These are phyloP conservation scores for Saxophila tyrrhenica DNA, from an alignment of 495 filamentous ascomycete species.

Conservation along the genomic window DNA sequence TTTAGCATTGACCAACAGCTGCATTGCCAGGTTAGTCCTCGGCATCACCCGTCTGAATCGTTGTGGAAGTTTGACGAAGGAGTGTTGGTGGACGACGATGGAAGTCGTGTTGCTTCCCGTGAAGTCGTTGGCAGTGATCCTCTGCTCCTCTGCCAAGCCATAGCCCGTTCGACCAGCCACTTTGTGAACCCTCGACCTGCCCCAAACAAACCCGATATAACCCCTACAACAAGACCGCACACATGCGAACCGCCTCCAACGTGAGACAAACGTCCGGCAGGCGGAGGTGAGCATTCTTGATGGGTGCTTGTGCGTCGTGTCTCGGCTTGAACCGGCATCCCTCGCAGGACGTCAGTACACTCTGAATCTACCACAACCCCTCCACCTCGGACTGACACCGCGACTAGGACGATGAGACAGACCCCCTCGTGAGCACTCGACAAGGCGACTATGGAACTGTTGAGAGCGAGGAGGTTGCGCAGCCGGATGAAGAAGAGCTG, in stretches of 20 bases:
- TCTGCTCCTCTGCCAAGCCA: neutral
- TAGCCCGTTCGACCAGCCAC: too few species aligned
- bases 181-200: too few species aligned
- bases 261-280: neutral
- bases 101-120: too few species aligned
- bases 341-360: conserved; percentile 25
- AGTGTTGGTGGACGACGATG: too few species aligned
- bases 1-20: neutral
- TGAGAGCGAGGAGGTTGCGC: conserved; percentile 17
- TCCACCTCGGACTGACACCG: neutral
- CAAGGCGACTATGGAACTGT: conserved; percentile 28
- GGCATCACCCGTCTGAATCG: too few species aligned
- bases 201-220: too few species aligned
- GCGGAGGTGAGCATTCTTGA: conserved; percentile 13
- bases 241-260: too few species aligned
- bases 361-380: neutral
- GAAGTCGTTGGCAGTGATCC: neutral
- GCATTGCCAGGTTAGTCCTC: too few species aligned
- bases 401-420: conserved; percentile 20
- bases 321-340: conserved; percentile 26
- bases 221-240: too few species aligned
- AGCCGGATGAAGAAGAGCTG: conserved; percentile 30
- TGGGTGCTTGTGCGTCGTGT: conserved; percentile 32
- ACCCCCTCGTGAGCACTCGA: conserved; percentile 26
- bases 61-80: too few species aligned